Base-by-base conservation (phyloP, 2,329 filamentous ascomycete species). In the Rhinocladiella mackenziei region DNA sequence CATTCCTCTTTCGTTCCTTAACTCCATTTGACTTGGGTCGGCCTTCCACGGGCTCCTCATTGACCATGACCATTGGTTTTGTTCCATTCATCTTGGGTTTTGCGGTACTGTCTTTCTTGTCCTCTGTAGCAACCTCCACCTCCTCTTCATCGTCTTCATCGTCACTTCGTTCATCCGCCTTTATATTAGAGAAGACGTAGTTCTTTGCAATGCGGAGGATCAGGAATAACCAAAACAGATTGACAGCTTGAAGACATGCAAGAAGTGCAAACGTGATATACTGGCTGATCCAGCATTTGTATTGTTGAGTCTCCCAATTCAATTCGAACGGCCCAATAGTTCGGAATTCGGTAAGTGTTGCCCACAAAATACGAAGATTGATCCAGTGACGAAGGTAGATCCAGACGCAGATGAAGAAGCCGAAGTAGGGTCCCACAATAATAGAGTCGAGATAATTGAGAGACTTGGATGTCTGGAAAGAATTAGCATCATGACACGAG, bases 371-470 rank as follows among this genome's bases (percentile, higher is more conserved):
- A 11, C 50, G 45, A 14, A 64, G 56, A 51, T 66, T 66, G 53
- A 65, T 56, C 33, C 81, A 88, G 70, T 94, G 88, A 39, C 88
- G 86, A 47, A 89, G 70, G 71, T 94, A 94, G 60, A 85, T 79
- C 88, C 88, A 94, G 43, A 82, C 73, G 56, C 70, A 69, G 67
- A 89, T 83, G 72, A 94, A 94, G 58, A 84, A 52, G 63, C 77
- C 76, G 68, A 89, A 94, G 69, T 87, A 92, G 19, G 86, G 86
- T 1, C 74, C 80, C 22, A 84, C 83, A 22, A 89, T 68, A 47
- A 76, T 71, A 51, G 80, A 79, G 61, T 91, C 83, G 58, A 94
- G 68, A 70, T 94, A 94, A 71, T 94, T 92, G 56, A 94, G 80
- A 13, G 81, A 76, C 69, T 94, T 94, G 56, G 86, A 91, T 1